These are phyloP conservation scores for Fomitiporia mediterranea DNA, from an alignment of 1,284 basidiomycete species.

Conservation along the genomic window DNA sequence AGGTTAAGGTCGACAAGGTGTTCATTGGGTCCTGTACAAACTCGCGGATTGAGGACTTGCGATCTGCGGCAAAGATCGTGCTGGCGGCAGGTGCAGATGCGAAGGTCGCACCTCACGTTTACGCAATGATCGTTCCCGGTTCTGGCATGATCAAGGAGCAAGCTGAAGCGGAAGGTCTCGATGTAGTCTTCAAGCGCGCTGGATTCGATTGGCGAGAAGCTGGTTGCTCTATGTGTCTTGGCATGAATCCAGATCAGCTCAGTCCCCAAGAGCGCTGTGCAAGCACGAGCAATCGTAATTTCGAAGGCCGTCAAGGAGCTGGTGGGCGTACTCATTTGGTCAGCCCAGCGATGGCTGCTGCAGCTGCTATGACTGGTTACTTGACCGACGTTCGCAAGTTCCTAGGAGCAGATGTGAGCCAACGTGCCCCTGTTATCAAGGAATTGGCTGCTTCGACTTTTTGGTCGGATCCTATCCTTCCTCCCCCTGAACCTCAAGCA, in stretches of 20 bases:
- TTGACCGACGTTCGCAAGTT: slow-evolving; percentile 88
- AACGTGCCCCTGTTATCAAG: slow-evolving; percentile 16
- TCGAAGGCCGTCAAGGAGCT: slow-evolving; percentile 85
- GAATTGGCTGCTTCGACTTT: slow-evolving; percentile 35
- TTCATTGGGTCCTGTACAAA: slow-evolving; percentile 98
- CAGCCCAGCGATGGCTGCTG: slow-evolving; percentile 95
- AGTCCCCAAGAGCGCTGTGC: slow-evolving; percentile 89
- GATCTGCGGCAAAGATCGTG: slow-evolving; percentile 83
- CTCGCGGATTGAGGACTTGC: slow-evolving; percentile 92
- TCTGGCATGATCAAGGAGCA: slow-evolving; percentile 94
- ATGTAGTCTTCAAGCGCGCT: slow-evolving; percentile 87
- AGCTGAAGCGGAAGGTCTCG: slow-evolving; percentile 90
- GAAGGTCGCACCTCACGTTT: slow-evolving; percentile 75
- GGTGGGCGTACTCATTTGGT: slow-evolving; percentile 92
- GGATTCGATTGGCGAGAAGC: slow-evolving; percentile 98
- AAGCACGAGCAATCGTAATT: slow-evolving; percentile 96
- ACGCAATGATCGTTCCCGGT: slow-evolving; percentile 95
- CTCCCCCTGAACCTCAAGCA: slow-evolving; percentile 49
- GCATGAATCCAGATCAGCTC: slow-evolving; percentile 97
- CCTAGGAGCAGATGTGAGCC: slow-evolving; percentile 40
- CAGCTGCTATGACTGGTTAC: slow-evolving; percentile 86
- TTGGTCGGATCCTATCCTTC: slow-evolving; percentile 66
- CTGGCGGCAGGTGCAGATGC: slow-evolving; percentile 70
- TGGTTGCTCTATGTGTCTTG: slow-evolving; percentile 96
- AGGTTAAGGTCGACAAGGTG: slow-evolving; percentile 86